A percentile compares a stretch with the other conserved stretches of the same genome.
These are phyloP conservation scores for Auricularia sp. DNA, from an alignment of 768 basidiomycete genomes.

Conservation along the genomic window DNA sequence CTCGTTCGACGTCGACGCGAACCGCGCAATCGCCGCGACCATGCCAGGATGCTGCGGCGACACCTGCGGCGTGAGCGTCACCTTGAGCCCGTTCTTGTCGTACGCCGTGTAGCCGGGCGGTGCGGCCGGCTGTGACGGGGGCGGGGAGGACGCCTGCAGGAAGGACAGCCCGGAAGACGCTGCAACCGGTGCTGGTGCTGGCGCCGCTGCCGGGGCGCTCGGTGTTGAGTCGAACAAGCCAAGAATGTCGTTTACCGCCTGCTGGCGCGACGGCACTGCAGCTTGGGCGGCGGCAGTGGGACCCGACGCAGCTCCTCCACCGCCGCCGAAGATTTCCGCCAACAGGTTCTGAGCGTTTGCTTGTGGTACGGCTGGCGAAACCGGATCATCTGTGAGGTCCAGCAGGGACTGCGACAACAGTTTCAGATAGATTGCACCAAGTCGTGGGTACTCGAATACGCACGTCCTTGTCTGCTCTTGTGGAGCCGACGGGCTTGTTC, in stretches of 20 bases:
- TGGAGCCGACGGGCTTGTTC: slow-evolving; percentile 91
- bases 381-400: slow-evolving; percentile 80
- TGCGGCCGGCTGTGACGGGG: slow-evolving; percentile 34
- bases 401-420: slow-evolving; percentile 26
- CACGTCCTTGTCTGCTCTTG: slow-evolving; percentile 66
- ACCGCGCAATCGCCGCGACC: slow-evolving; percentile 82
- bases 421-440: not conserved
- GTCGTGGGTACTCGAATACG: slow-evolving; percentile 10
- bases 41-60: slow-evolving; percentile 74
- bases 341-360: slow-evolving; percentile 60
- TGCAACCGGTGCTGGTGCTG: slow-evolving; percentile 16
- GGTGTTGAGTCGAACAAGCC: slow-evolving; percentile 64
- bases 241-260: slow-evolving; percentile 81
- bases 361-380: slow-evolving; percentile 13
- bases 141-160: slow-evolving; percentile 7
- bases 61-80: slow-evolving; percentile 83
- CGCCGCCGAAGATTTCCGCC: slow-evolving; percentile 80
- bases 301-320: slow-evolving; percentile 22
- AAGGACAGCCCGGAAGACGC: slow-evolving; percentile 13
- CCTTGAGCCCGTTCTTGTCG: slow-evolving; percentile 81
- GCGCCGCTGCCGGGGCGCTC: slow-evolving; percentile 23
- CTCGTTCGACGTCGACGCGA: slow-evolving; percentile 54
- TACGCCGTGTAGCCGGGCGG: slow-evolving; percentile 77
- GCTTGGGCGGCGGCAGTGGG: slow-evolving; percentile 28
- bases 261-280: slow-evolving; percentile 33